These are phyloP conservation scores for Boechera divaricarpa DNA, from an alignment of 345 rosid genomes.

Conservation along the genomic window DNA sequence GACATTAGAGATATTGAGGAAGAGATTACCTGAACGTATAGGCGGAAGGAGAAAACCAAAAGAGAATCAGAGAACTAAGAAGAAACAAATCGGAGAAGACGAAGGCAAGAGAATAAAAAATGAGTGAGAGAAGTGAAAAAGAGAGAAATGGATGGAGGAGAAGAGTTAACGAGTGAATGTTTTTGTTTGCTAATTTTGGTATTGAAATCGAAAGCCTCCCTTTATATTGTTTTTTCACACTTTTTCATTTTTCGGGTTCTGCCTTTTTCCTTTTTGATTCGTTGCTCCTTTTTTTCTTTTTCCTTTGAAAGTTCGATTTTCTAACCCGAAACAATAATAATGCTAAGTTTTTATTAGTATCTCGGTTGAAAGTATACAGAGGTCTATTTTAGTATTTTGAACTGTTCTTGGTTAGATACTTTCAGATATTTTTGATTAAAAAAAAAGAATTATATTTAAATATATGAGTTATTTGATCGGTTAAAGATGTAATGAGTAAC, in stretches of 20 bases:
- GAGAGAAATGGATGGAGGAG: conserved; percentile 48
- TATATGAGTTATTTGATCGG: not conserved
- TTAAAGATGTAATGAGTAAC: not conserved
- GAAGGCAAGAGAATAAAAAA: conserved; percentile 27
- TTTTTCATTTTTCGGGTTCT: not conserved
- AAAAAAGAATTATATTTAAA: too few species aligned
- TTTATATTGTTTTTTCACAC: conserved; percentile 25
- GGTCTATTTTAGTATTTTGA: not conserved
- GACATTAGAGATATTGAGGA: conserved; percentile 14
- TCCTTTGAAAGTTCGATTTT: not conserved
- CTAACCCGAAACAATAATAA: not conserved
- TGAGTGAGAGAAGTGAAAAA: conserved; percentile 35
- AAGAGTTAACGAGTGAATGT: conserved; percentile 40
- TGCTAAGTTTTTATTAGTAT: not conserved
- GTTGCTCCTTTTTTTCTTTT: not conserved
- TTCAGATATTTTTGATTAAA: not conserved
- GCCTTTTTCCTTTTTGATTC: conserved; percentile 30
- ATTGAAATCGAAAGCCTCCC: conserved; percentile 26
- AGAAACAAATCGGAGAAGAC: conserved; percentile 3
- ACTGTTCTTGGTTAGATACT: conserved; percentile 9
- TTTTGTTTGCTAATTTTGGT: conserved; percentile 37
- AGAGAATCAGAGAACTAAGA: conserved; percentile 17
- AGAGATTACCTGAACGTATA: conserved; percentile 27
- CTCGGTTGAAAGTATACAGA: not conserved
- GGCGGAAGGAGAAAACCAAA: conserved; percentile 6